Base-by-base conservation (phyloP, 176 grass and related monocot genomes). In the Paspalum vaginatum region DNA sequence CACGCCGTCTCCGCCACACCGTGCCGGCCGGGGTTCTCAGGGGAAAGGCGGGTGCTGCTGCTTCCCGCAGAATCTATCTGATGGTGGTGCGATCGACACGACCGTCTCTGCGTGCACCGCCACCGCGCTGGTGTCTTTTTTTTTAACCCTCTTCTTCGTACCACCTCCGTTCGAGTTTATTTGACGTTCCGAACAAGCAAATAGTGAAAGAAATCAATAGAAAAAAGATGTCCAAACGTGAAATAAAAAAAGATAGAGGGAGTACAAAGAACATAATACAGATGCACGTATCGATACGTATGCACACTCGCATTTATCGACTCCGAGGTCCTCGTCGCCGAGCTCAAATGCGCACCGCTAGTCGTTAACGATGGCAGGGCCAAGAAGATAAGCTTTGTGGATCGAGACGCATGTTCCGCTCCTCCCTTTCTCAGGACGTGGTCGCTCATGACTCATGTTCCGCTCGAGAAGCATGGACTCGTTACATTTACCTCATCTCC, bases 1-100 rank as follows among this genome's bases (percentile, higher is more conserved):
- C 80, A 44, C 58, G 27, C 2, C 46, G 69, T 65, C 71, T 83
- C 21, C 9, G 46, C 66, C 83, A 79, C 75, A 72, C 44, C 83
- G 5, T 7, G 70, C 32, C 1, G 5, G 2, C 32, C 32, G 32
- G 32, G 32, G 32, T 1, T 32, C 32, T 32, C 32, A 52, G 75
- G 61, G 17, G 16, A 67, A 65, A 83, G 59, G 47, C 8, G 74
- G 5, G 11, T 4, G 59, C 53, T 66, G 48, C 48, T 24, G 39
- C 60, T 43, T 0, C 38, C 11, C 8, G 20, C 24, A 25, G 72
- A 76, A 76, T 76, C 72, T 7, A 45, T 65, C 48, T 75, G 79
- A 74, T 54, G n/a, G 79, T 47, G n/a, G 25, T 72, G 9, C 22
- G 61, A 65, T 18, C 20, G 54, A 21, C 69, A 20, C 51, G 26